Base-by-base conservation (phyloP, 345 rosid species). In the Eucalyptus polyanthemos region DNA sequence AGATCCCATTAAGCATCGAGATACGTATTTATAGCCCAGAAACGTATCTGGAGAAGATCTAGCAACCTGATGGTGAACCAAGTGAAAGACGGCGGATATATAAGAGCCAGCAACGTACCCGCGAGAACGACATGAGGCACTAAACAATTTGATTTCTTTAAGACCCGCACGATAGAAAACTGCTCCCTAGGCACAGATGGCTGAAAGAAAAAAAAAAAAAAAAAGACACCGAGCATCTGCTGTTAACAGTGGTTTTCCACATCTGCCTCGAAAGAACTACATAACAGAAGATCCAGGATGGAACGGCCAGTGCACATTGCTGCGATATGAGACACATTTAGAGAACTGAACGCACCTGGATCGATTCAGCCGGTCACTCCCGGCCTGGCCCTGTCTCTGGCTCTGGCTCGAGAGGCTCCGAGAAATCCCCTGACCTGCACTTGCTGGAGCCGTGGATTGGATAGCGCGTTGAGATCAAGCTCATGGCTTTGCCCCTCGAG, bases 51-150 rank as follows among this genome's bases (percentile, higher is more conserved):
- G 5, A 22, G 47, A 88, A 80, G 14, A 14, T 81, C 50, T 54
- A 85, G 89, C 49, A 65, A 97, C 99, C 97, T 97, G 93, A 92
- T 94, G 14, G 99, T 97, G 91, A 97, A 97, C 98, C 99, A 97
- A 21, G 99, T 92, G 95, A 97, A 97, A 45, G 99, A 95, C 50
- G 99, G 99, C 11, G 99, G 99, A 92, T 92, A 97, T 67, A 95
- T 86, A 90, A 97, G 97, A 93, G 99, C 98, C 94, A 97, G 88
- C 69, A 97, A 17, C 22, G 99, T 95, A 92, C 98, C 95, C 51
- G 95, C 98, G 88, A 97, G 94, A 80, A 97, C 96, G 37, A 94
- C 96, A 89, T 97, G 97, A 91, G 99, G 99, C 92, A 97, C 92
- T 56, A 95, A 87, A 21, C 96, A 93, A 92, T 96, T 97, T 65